Base-by-base conservation (phyloP, 768 basidiomycete species). In the Ramaria sp. region DNA sequence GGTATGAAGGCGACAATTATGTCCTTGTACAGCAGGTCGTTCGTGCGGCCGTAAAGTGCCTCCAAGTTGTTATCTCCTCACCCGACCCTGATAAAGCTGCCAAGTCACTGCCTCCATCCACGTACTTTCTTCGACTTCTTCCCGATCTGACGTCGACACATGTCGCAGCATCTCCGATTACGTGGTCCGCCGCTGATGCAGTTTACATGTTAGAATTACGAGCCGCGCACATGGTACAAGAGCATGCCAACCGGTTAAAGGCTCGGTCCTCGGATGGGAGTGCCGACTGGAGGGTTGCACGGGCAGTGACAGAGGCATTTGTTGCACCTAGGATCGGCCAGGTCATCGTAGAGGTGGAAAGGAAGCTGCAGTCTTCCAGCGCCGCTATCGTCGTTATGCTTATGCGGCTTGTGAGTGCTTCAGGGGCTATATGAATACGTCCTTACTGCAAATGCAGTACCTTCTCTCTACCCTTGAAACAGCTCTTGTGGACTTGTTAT, bases 1-100 rank as follows among this genome's bases (percentile, higher is more conserved):
- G 84, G 2, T 88, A 79, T 60, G 87, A 89, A 70, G 86, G 87
- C 13, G 88, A 90, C 63, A 89, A 90, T 64, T 88, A 78, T 59
- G 83, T 88, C 5, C 75, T 90, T 11, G 83, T 86, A 61, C 75
- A 79, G 49, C 88, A 90, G 68, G 85, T 87, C 34, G 79, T 86
- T 34, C 79, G 85, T 22, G 80, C 84, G 0, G 84, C 84, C 2
- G 68, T 86, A 30, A 89, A 67, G 17, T 63, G 59, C 15, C 64
- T 78, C 7, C 67, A 69, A 33, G 61, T 70, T 3, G 60, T 68
- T 0, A 60, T 62, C 6, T 60, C 65, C 17, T 63, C 69, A 20
- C 31, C 55, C 31, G 48, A 49, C 37, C 45, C 46, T 33, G n/a
- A 9, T 10, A 39, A 50, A 0, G 62, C 70, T 0, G 57, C 64